A percentile compares a stretch with the other conserved stretches of the same genome.
Evolutionary conservation across 768 basidiomycete genomes (phyloP).

Genomic region (Suillus alpinus): DNA sequence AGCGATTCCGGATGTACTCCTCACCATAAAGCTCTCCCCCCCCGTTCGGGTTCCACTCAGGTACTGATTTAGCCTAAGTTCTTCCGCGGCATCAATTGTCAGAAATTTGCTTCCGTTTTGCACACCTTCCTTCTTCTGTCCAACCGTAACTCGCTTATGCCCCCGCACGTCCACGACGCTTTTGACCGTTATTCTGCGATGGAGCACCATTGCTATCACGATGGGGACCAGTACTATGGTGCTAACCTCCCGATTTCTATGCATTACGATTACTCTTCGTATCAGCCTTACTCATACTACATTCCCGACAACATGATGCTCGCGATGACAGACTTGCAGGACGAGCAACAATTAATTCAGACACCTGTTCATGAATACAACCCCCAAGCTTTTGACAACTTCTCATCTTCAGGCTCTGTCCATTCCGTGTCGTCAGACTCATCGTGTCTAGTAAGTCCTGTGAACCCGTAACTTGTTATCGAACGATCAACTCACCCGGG

Average conservation of each 20-base stretch:
- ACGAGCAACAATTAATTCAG: constrained; percentile 20
- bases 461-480: neutral
- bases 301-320: constrained; percentile 28
- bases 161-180: constrained; percentile 21
- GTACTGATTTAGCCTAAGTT: constrained; percentile 3
- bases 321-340: constrained; percentile 26
- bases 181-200: constrained; percentile 17
- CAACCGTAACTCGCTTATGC: constrained; percentile 18
- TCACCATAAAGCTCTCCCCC: neutral
- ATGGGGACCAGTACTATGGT: constrained; percentile 24
- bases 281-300: constrained; percentile 17
- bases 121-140: constrained; percentile 9
- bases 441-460: constrained; percentile 13
- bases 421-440: constrained; percentile 2
- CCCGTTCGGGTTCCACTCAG: neutral
- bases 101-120: constrained; percentile 20
- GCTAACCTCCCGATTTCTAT: constrained; percentile 8
- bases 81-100: constrained; percentile 6
- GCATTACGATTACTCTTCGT: constrained; percentile 14
- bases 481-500: neutral
- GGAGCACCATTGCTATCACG: constrained; percentile 5
- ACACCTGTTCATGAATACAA: constrained; percentile 20
- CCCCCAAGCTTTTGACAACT: constrained; percentile 13
- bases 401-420: constrained; percentile 11
- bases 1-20: neutral